Percentiles rank a stretch among this genome's conserved stretches.
Evolutionary conservation across 495 filamentous ascomycete species (phyloP).

Genomic region (Baudoinia panamericana): DNA sequence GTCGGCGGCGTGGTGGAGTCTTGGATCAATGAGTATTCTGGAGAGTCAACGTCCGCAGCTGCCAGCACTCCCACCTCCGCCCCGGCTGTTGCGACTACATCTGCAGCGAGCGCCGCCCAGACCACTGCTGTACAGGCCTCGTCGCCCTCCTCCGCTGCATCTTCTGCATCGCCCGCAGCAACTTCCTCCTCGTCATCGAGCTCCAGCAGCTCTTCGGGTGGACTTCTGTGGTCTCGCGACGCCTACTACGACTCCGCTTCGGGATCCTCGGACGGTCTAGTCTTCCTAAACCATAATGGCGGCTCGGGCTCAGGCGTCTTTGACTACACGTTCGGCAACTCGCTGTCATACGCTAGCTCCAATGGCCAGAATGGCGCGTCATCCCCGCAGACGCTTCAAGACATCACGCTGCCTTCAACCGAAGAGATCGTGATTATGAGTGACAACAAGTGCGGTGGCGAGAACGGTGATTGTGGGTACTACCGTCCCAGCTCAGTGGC

Average conservation of each 20-base stretch:
- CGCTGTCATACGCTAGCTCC: slow-evolving; percentile 45
- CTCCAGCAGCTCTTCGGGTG: slow-evolving; percentile 48
- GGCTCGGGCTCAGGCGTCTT: slow-evolving; percentile 45
- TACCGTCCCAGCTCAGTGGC: slow-evolving; percentile 15
- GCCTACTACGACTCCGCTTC: slow-evolving; percentile 45
- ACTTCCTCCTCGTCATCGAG: slow-evolving; percentile 48
- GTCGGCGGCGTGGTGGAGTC: slow-evolving; percentile 49
- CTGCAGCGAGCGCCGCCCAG: slow-evolving; percentile 40
- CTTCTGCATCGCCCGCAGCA: slow-evolving; percentile 39
- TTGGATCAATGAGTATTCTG: slow-evolving; percentile 53
- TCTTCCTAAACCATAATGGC: slow-evolving; percentile 54
- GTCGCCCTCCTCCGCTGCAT: slow-evolving; percentile 38
- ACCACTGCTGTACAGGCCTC: slow-evolving; percentile 1
- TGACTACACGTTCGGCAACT: slow-evolving; percentile 46
- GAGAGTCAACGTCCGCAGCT: slow-evolving; percentile 22
- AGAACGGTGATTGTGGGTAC: slow-evolving; percentile 18
- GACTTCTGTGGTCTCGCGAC: slow-evolving; percentile 32
- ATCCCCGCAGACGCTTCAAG: slow-evolving; percentile 37
- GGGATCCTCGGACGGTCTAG: slow-evolving; percentile 40
- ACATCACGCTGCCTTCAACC: slow-evolving; percentile 39
- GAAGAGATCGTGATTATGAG: slow-evolving; percentile 51
- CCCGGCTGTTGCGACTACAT: slow-evolving; percentile 40
- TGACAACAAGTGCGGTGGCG: slow-evolving; percentile 39
- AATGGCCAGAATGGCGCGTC: slow-evolving; percentile 38
- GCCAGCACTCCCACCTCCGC: slow-evolving; percentile 32